Base-by-base conservation (phyloP, 169 alveolate genomes). In the Cryptosporidium meleagridis region DNA sequence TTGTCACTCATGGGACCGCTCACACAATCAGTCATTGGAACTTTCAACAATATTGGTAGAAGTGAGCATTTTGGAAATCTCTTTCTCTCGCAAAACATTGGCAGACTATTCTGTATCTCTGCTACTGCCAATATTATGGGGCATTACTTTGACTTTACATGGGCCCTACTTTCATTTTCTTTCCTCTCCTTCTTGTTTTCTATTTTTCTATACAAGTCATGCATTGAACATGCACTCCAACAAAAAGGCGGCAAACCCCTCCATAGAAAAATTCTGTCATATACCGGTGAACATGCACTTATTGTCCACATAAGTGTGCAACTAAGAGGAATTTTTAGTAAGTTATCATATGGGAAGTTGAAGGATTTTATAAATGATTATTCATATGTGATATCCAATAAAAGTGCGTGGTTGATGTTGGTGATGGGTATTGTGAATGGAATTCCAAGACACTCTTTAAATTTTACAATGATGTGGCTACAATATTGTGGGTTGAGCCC, bases 401-500 rank as follows among this genome's bases (percentile, higher is more conserved):
- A 92, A 23, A 92, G 94, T 41, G 92, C 92, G 39, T 92, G 94
- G 94, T 44, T 92, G 29, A 86, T 92, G 92, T 71, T 92, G 65
- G 45, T 85, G 5, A 92, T 92, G 93, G 92, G 94, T 18, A 92
- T 92, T 80, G 70, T 92, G 26, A 92, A 92, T 84, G 94, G 93
- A 35, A 92, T 92, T 58, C 94, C 94, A 37, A 92, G 80, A 10
- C 94, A 92, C 80, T 92, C 92, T 14, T 68, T 92, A 41, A 86
- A 91, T 35, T 86, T 92, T 85, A 92, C 92, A 80, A 92, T 92
- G 59, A 87, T 87, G 92, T 92, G 92, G 92, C 80, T 92, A 51
- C 94, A 92, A 85, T 92, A 92, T 65, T 92, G 94, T 72, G 92
- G 92, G 48, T 87, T 92, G n/a, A 85, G 91, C 9, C 92, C 92